Conservation (phyloP, 2,329 filamentous ascomycete species). For the Ophiostoma sp. region DNA sequence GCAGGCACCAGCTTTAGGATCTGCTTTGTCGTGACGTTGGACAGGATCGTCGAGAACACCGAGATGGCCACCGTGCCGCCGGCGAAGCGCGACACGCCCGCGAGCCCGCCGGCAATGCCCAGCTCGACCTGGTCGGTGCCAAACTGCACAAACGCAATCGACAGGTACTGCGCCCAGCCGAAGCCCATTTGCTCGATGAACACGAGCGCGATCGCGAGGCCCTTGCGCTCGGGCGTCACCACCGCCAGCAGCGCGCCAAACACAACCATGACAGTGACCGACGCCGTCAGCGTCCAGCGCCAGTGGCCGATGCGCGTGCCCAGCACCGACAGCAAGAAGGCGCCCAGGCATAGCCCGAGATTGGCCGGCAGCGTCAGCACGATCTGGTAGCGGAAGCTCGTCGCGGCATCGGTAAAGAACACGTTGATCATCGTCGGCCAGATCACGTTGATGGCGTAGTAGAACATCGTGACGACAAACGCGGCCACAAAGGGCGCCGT, state of each 20-base stretch:
- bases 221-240: constrained; percentile 40
- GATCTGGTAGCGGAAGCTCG: constrained; percentile 27
- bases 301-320: constrained; percentile 41
- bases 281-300: constrained; percentile 43
- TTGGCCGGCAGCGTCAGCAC: constrained; percentile 28
- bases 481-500: constrained; percentile 42
- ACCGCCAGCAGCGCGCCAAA: constrained; percentile 43
- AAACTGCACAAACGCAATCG: constrained; percentile 45
- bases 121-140: constrained; percentile 46
- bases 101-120: constrained; percentile 40
- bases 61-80: constrained; percentile 40
- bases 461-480: constrained; percentile 47
- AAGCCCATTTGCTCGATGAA: constrained; percentile 43
- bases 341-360: constrained; percentile 41
- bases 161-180: constrained; percentile 44
- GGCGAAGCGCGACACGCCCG: constrained; percentile 40
- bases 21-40: neutral
- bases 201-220: constrained; percentile 43
- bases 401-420: constrained; percentile 38
- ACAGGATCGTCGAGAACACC: constrained; percentile 13
- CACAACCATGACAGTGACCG: constrained; percentile 43
- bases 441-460: constrained; percentile 44
- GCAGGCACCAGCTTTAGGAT: neutral
- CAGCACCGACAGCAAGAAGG: constrained; percentile 38
- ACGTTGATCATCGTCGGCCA: constrained; percentile 45